Evolutionary conservation across 306 rosid genomes (phyloP).

Genomic region (Cyamopsis tetragonoloba): DNA sequence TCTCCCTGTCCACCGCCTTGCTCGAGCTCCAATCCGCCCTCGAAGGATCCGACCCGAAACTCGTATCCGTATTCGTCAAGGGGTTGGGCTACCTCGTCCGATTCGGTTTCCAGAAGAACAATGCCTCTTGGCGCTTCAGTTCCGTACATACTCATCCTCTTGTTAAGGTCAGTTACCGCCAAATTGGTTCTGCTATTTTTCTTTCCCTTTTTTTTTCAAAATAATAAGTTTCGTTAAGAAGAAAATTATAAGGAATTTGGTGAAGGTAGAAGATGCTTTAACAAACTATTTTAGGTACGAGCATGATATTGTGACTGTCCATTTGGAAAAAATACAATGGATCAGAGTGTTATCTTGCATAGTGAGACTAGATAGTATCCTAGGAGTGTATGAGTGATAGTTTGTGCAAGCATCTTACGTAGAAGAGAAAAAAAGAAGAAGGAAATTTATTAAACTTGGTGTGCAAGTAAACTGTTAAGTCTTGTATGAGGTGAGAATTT

Average conservation of each 20-base stretch:
- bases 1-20: conserved; percentile 44
- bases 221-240: background rate
- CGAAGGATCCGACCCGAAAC: conserved; percentile 55
- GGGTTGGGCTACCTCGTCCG: conserved; percentile 70
- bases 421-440: background rate
- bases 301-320: background rate
- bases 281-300: background rate
- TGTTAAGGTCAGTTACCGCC: conserved; percentile 53
- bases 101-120: conserved; percentile 48
- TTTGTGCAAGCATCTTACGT: background rate
- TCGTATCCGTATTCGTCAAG: conserved; percentile 64
- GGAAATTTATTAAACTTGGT: background rate
- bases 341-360: background rate
- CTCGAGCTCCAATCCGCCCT: conserved; percentile 80
- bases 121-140: conserved; percentile 40
- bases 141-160: conserved; percentile 58
- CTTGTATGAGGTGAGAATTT: conserved; percentile 20
- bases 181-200: too few species aligned
- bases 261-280: background rate
- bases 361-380: too few species aligned
- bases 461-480: conserved; percentile 1
- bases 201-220: too few species aligned
- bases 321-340: background rate
- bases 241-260: background rate
- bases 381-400: background rate